Conservation (phyloP, 805 yeast genomes). For the Helenozyma rhizophorensis region DNA sequence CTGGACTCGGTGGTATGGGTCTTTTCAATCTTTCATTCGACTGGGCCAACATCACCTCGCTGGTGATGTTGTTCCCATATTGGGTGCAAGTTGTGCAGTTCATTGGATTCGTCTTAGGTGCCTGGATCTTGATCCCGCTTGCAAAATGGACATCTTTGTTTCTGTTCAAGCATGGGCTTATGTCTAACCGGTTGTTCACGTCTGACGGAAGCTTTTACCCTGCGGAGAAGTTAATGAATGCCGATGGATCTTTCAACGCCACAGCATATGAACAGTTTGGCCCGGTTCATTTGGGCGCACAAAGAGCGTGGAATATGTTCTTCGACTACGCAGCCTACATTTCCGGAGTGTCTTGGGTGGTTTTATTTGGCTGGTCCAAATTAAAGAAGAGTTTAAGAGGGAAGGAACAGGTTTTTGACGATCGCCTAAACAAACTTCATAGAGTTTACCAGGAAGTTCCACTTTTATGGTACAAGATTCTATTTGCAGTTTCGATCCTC, state of each 20-base stretch:
- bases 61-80: slow-evolving; percentile 47
- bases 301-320: slow-evolving; percentile 47
- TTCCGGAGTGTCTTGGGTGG: slow-evolving; percentile 46
- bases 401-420: slow-evolving; percentile 22
- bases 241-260: slow-evolving; percentile 35
- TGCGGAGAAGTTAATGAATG: slow-evolving; percentile 34
- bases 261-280: slow-evolving; percentile 45
- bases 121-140: slow-evolving; percentile 46
- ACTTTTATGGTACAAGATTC: slow-evolving; percentile 32
- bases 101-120: slow-evolving; percentile 41
- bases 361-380: slow-evolving; percentile 29
- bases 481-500: slow-evolving; percentile 30
- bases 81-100: slow-evolving; percentile 50
- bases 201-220: slow-evolving; percentile 40
- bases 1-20: slow-evolving; percentile 54
- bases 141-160: slow-evolving; percentile 41
- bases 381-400: slow-evolving; percentile 8
- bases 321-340: slow-evolving; percentile 51
- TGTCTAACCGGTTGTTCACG: slow-evolving; percentile 42
- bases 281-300: slow-evolving; percentile 45
- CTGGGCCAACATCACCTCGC: slow-evolving; percentile 51
- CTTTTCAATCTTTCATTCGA: slow-evolving; percentile 45
- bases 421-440: slow-evolving; percentile 40
- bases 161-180: slow-evolving; percentile 34
- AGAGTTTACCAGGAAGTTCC: slow-evolving; percentile 42